These are phyloP conservation scores for Trichoderma gracile DNA, from an alignment of 2,329 filamentous ascomycete species.

Conservation along the genomic window DNA sequence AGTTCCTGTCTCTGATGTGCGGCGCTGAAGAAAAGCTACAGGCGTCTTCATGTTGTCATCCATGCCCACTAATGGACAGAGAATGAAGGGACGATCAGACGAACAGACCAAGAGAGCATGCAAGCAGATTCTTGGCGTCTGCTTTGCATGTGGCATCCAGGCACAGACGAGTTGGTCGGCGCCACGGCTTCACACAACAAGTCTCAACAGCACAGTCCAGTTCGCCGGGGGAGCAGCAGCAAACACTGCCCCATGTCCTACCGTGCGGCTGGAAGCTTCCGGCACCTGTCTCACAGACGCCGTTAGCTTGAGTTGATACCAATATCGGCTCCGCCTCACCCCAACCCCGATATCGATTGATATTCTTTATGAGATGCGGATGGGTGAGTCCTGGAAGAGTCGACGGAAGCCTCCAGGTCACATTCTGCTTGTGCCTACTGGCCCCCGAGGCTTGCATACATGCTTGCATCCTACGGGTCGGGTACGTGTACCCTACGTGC, in stretches of 20 bases:
- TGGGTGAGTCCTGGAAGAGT: conserved; percentile 4
- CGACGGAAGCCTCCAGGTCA: conserved; percentile 2
- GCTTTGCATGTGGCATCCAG: neutral
- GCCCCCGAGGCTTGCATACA: neutral
- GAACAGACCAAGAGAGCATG: neutral
- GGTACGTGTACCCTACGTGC: neutral
- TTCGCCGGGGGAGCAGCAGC: conserved; percentile 12
- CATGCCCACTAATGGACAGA: neutral
- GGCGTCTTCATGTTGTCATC: neutral
- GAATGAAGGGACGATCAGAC: neutral
- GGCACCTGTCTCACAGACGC: neutral
- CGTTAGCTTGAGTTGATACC: neutral
- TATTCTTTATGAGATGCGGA: neutral
- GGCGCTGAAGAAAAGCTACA: too few relatives aligned
- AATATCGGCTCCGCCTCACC: conserved; percentile 3
- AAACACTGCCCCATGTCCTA: conserved; percentile 18
- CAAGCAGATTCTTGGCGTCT: neutral
- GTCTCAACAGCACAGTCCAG: neutral
- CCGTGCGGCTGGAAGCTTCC: conserved; percentile 18
- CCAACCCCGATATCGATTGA: neutral
- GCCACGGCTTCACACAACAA: neutral
- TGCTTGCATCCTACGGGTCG: neutral
- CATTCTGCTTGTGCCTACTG: neutral
- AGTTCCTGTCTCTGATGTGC: too few relatives aligned
- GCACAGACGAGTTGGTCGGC: neutral